These are phyloP conservation scores for Oenanthe javanica DNA, from an alignment of 140 eudicot genomes.

Conservation along the genomic window DNA sequence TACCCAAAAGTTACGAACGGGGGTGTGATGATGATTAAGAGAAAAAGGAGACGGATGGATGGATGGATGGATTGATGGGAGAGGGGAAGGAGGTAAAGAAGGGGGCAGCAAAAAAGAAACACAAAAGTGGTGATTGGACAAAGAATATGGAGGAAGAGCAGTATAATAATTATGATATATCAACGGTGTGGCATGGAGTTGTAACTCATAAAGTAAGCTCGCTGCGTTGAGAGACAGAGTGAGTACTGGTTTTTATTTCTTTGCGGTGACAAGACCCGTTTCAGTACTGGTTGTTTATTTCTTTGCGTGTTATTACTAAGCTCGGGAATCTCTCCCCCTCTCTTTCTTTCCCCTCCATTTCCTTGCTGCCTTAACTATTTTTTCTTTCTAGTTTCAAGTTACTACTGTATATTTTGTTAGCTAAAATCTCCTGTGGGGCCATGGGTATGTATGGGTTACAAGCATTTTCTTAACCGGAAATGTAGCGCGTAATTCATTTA, in stretches of 20 bases:
- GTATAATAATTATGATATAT: background rate
- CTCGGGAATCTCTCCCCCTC: background rate
- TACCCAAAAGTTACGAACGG: no score
- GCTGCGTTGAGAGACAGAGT: background rate
- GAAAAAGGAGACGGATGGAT: background rate
- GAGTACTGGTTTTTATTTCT: background rate
- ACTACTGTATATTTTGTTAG: background rate
- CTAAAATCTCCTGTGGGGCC: no score
- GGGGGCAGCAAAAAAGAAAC: background rate
- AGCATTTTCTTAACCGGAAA: no score
- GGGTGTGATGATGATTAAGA: background rate
- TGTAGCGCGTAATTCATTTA: no score
- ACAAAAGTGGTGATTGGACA: slow-evolving; percentile 1
- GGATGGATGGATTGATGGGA: slow-evolving; percentile 5
- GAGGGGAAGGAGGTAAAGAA: background rate
- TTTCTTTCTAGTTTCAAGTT: background rate
- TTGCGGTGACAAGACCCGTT: slow-evolving; percentile 7
- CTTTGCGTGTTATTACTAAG: background rate
- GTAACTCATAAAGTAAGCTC: background rate
- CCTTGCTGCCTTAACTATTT: background rate
- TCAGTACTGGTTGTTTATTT: background rate
- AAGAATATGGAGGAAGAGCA: background rate
- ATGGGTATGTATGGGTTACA: no score
- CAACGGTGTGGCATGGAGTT: slow-evolving; percentile 9
- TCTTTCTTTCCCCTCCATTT: no score